Base-by-base conservation (phyloP, 2,329 filamentous ascomycete genomes). In the Coniochaeta sp. region DNA sequence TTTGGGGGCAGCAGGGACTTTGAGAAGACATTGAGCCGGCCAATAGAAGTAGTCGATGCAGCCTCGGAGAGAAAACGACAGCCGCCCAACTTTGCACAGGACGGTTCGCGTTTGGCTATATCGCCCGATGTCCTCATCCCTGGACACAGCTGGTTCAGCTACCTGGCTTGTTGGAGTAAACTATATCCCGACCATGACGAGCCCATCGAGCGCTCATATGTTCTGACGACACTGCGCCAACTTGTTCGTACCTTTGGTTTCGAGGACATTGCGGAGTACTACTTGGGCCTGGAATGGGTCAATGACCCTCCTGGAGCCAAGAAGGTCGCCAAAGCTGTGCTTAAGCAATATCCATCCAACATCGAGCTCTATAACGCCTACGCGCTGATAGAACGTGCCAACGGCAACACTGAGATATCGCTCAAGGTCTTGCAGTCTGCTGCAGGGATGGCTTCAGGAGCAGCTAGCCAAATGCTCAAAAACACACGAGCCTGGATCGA, bases 341-440 rank as follows among this genome's bases (percentile, higher is more conserved):
- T 96, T n/a, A 92, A 87, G 62, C 76, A 75, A 47, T 79, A 81
- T 51, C 74, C 83, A 0, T 74, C 80, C 1, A 86, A 82, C 58
- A 65, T 88, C 3, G 71, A 75, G 13, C 71, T 96, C 0, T 96
- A 95, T 67, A 87, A 90, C 58, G 82, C 84, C 0, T 95, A 92
- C 61, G 89, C 86, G 0, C 68, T 89, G 13, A 81, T 90, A 3
- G 89, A 95, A 65, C 75, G 70, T 57, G 71, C 73, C 1, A 77
- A 76, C 27, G 80, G 76, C 0, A 84, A 86, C 22, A 58, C 63
- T 1, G 73, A 79, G 1, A 71, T 81, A 46, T 84, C 86, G 4
- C 70, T 75, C 20, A 82, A 81, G 49, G 83, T 94, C 0, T 79
- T 92, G 60, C 65, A 74, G 1, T 85, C 86, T 1, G 85, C 89